These are phyloP conservation scores for Penicillium riverlandense DNA, from an alignment of 495 filamentous ascomycete species.

Conservation along the genomic window DNA sequence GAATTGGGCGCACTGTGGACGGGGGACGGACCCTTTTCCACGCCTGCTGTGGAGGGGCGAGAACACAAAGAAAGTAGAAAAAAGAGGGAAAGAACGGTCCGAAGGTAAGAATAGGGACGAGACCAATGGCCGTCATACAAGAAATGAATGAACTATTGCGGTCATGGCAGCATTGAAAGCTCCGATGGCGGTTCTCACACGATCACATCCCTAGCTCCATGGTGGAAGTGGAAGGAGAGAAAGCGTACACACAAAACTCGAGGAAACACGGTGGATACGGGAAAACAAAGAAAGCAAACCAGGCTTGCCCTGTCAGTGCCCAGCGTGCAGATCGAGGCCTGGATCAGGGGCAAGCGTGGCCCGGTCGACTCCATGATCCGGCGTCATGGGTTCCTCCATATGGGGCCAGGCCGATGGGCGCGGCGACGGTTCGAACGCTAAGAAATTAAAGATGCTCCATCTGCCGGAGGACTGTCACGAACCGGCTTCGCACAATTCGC, in stretches of 20 bases:
- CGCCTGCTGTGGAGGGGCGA: not conserved
- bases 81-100: not conserved
- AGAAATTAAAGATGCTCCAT: constrained; percentile 19
- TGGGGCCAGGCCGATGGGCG: constrained; percentile 15
- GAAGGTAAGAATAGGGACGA: constrained; percentile 9
- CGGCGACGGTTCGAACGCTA: constrained; percentile 16
- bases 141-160: not conserved
- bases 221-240: constrained; percentile 1
- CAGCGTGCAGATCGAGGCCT: constrained; percentile 17
- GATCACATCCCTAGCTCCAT: too few relatives aligned
- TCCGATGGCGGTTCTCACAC: constrained; percentile 7
- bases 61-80: constrained; percentile 1
- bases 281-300: constrained; percentile 4
- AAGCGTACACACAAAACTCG: constrained; percentile 1
- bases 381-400: constrained; percentile 1
- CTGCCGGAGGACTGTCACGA: constrained; percentile 8
- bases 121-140: constrained; percentile 14
- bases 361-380: constrained; percentile 19
- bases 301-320: constrained; percentile 5
- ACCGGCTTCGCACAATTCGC: constrained; percentile 5
- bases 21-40: not conserved
- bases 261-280: constrained; percentile 1
- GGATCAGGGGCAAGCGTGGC: constrained; percentile 18
- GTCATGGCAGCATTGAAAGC: constrained; percentile 15
- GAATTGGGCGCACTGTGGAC: not conserved